Evolutionary conservation across 2,329 filamentous ascomycete genomes (phyloP), one percentile per base, ranked within the genome.

Genomic region (Zopfia rhizophila): DNA sequence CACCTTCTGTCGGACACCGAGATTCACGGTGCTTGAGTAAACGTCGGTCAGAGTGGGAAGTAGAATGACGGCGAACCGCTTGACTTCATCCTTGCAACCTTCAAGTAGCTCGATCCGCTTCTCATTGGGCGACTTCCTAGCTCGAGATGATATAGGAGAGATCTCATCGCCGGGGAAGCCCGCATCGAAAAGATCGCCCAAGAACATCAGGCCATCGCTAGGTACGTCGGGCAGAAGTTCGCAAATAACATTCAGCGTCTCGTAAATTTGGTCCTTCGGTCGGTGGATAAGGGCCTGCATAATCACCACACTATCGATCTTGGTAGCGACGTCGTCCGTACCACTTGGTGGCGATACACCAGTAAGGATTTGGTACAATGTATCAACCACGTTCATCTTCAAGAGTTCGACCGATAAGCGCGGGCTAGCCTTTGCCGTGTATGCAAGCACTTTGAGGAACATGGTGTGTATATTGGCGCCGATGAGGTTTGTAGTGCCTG

Each of bases 261-360:
- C 94, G 59, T 93, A 94, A 13, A 99, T 90, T 72, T 99, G 94
- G 58, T 99, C 95, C 45, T 92, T 87, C 5, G 94, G 94, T 28
- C 93, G 87, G 66, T 97, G 94, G 39, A 99, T 96, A 53, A 99
- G 80, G 25, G 95, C 91, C 75, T 99, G 94, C 95, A 99, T 99
- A 63, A 99, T 94, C 32, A 99, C 84, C 43, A 97, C 93, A 65
- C 91, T 96, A 72, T 97, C 93, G 55, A 97, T 88, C 73, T 95
- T 96, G 25, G 84, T 88, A 21, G 86, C 88, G 45, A 91, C 83
- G 68, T 93, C 87, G 24, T 91, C 86, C 1, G 82, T 86, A 23
- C 88, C 89, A 52, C 80, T 83, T 1, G 94, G 94, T 2, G 94
- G 92, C 0, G 94, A 97, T 2, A 99, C 91, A 14, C 94, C 94